phyloP scores from a whole-genome alignment of 2,329 filamentous ascomycete species.

The Epichloe sibirici region DNA sequence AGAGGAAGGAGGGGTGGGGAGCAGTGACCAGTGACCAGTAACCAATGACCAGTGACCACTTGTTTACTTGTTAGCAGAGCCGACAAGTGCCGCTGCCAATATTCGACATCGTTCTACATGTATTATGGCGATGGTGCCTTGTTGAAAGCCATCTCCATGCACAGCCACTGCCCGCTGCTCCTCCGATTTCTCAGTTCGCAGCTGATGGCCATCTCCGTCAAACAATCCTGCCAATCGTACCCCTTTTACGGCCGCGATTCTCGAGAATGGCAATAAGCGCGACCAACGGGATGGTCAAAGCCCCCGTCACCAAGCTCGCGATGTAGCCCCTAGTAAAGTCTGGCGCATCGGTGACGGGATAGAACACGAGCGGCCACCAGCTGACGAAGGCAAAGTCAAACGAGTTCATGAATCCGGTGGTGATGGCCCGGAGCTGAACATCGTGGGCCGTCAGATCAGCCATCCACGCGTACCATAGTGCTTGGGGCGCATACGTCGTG shows the following conservation, averaged over 20 bases:
- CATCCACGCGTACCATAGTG: slow-evolving; percentile 35
- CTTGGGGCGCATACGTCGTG: slow-evolving; percentile 32
- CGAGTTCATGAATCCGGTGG: slow-evolving; percentile 31
- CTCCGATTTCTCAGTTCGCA: neutral
- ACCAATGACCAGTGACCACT: too few relatives aligned
- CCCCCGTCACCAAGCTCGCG: slow-evolving; percentile 25
- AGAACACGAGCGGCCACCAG: slow-evolving; percentile 29
- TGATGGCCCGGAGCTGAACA: slow-evolving; percentile 29
- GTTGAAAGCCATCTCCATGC: neutral
- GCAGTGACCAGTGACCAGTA: too few relatives aligned
- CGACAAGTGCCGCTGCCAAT: neutral
- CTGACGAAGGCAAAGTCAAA: slow-evolving; percentile 31
- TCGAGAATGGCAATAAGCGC: slow-evolving; percentile 25
- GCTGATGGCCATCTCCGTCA: slow-evolving; percentile 1
- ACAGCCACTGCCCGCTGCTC: neutral
- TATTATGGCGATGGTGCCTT: neutral
- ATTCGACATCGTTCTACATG: neutral
- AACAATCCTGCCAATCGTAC: slow-evolving; percentile 14
- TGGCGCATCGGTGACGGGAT: slow-evolving; percentile 27
- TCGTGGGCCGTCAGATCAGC: slow-evolving; percentile 28
- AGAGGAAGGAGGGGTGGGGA: too few relatives aligned
- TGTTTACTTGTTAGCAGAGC: neutral
- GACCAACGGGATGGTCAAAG: slow-evolving; percentile 24
- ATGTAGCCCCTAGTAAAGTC: slow-evolving; percentile 26
- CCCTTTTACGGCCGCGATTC: slow-evolving; percentile 13